Base-by-base conservation (phyloP, 2,329 filamentous ascomycete species). In the Trichoderma pleuroti region DNA sequence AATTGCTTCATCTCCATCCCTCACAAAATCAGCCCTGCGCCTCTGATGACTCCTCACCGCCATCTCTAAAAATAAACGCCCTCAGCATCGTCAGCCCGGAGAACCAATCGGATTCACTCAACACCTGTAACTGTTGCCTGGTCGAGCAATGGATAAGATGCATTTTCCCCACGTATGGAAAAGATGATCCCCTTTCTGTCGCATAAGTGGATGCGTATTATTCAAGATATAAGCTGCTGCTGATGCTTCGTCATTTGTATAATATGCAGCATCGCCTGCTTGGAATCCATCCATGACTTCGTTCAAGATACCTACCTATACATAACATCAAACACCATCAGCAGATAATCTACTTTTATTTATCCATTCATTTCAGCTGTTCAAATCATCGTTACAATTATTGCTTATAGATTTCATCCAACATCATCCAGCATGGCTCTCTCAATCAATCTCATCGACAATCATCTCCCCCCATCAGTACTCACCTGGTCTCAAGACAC, bases 61-160 rank as follows among this genome's bases (percentile, higher is more conserved):
- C 54, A 59, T 59, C 16, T 49, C 42, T n/a, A 49, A 49, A 57
- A 56, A n/a, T n/a, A 59, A 26, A 21, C 42, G 42, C 42, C 42
- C 18, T 46, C n/a, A 62, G 6, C 18, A 26, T 18, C 52, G 32
- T 11, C 16, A 59, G 24, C 28, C 18, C 10, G 28, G 28, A 6
- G 28, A 11, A 32, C 54, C 54, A 59, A 59, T 59, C 28, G 26
- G 54, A 59, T 59, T 34, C 3, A 30, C 11, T 14, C 18, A 30
- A 32, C 14, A 14, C 16, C 9, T 10, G 54, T 30, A 21, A 8
- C 10, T 10, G 54, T 12, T 30, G 10, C 30, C 11, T 59, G 54
- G n/a, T 24, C 52, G 18, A 28, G 14, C 16, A 26, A 30, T 30
- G 26, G 5, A 56, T 18, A 52, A 52, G 0, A 59, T 59, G 54